A percentile compares a stretch with the other conserved stretches of the same genome.
These are phyloP conservation scores for Cytospora piceae DNA, from an alignment of 2,329 filamentous ascomycete species.

Conservation along the genomic window DNA sequence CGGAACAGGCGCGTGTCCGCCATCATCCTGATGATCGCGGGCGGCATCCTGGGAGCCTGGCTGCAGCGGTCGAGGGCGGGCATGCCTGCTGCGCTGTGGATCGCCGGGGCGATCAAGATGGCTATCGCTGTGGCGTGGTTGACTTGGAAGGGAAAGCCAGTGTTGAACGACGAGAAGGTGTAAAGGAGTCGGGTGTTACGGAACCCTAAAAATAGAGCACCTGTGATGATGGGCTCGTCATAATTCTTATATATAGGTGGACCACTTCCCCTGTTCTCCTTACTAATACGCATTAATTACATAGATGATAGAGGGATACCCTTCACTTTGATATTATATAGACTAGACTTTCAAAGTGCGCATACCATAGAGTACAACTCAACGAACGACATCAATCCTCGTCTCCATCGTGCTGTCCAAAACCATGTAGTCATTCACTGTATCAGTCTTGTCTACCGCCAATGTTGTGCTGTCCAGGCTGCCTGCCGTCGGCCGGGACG, in stretches of 20 bases:
- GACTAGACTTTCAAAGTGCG: not conserved
- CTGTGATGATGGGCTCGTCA: not conserved
- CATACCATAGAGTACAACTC: not conserved
- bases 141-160: slow-evolving; percentile 28
- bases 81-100: slow-evolving; percentile 49
- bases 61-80: slow-evolving; percentile 48
- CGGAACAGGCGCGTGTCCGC: slow-evolving; percentile 52
- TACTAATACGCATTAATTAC: not conserved
- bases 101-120: slow-evolving; percentile 50
- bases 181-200: not conserved
- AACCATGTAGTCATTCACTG: no score
- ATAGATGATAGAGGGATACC: not conserved
- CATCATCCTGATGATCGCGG: slow-evolving; percentile 49
- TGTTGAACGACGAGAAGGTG: slow-evolving; percentile 13
- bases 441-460: no score
- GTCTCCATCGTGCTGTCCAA: no score
- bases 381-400: not conserved
- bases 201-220: not conserved
- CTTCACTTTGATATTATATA: not conserved
- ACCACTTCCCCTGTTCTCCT: not conserved
- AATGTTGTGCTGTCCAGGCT: no score
- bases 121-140: slow-evolving; percentile 42
- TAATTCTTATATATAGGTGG: not conserved
- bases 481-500: no score
- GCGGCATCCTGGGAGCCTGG: slow-evolving; percentile 53